A percentile compares a stretch with the other conserved stretches of the same genome.
These are phyloP conservation scores for Fusarium phyllophilum DNA, from an alignment of 2,329 filamentous ascomycete species.

Conservation along the genomic window DNA sequence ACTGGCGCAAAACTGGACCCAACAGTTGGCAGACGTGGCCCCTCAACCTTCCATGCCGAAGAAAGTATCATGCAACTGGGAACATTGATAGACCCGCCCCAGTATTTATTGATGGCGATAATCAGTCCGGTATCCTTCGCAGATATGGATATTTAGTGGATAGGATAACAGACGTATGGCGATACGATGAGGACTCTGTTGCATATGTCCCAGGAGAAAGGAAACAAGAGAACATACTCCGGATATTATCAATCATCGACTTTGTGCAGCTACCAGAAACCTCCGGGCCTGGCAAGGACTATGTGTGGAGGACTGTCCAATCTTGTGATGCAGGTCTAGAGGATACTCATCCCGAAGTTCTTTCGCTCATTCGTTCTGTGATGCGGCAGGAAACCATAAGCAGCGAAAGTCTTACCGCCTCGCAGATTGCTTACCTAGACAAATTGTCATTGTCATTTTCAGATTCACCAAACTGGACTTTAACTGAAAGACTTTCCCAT, in stretches of 20 bases:
- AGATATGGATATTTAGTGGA: not conserved
- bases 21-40: not conserved
- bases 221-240: no score
- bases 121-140: not conserved
- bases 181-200: no score
- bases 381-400: not conserved
- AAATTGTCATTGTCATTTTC: fast-evolving
- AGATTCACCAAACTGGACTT: no score
- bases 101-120: not conserved
- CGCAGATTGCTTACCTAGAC: not conserved
- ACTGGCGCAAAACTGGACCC: slow-evolving; percentile 14
- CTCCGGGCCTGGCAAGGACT: not conserved
- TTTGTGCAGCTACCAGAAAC: not conserved
- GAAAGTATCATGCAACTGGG: not conserved
- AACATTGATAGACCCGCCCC: not conserved
- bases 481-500: not conserved
- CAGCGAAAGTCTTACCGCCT: not conserved
- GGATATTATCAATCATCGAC: not conserved
- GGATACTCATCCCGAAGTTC: not conserved
- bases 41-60: not conserved
- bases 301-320: not conserved
- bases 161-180: slow-evolving; percentile 4
- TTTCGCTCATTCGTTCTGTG: not conserved
- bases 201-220: no score
- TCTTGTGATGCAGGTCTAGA: not conserved